A percentile compares a stretch with the other conserved stretches of the same genome.
Conservation (phyloP, 768 basidiomycete genomes). For the Tricholoma matsutake region DNA sequence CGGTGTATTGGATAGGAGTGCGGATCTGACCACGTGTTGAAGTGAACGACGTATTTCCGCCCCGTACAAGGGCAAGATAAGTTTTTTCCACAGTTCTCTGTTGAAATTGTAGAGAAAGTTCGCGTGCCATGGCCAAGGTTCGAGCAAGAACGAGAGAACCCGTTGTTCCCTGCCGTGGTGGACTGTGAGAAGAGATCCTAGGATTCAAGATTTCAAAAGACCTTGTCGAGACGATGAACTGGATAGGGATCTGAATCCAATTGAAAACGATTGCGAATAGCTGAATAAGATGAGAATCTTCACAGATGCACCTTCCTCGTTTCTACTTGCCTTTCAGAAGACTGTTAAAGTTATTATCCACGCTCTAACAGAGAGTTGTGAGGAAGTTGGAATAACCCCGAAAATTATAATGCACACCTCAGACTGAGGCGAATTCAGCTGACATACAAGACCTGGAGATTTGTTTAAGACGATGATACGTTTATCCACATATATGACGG, state of each 20-base stretch:
- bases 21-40: slow-evolving; percentile 39
- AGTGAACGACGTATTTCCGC: slow-evolving; percentile 44
- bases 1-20: slow-evolving; percentile 36
- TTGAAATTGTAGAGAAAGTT: slow-evolving; percentile 56
- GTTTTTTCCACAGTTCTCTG: slow-evolving; percentile 47
- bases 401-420: background rate
- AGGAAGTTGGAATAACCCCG: background rate
- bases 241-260: slow-evolving; percentile 39
- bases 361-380: background rate
- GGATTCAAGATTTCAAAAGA: slow-evolving; percentile 16
- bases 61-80: slow-evolving; percentile 64
- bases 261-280: slow-evolving; percentile 17
- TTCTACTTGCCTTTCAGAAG: slow-evolving; percentile 32
- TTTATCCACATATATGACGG: slow-evolving; percentile 49
- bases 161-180: slow-evolving; percentile 50
- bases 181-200: background rate
- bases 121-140: slow-evolving; percentile 37
- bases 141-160: slow-evolving; percentile 59
- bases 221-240: slow-evolving; percentile 70
- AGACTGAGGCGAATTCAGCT: slow-evolving; percentile 28
- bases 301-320: slow-evolving; percentile 1
- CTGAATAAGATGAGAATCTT: slow-evolving; percentile 4
- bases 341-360: slow-evolving; percentile 28
- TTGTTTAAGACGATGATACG: slow-evolving; percentile 57
- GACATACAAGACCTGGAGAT: slow-evolving; percentile 55